A percentile compares a stretch with the other conserved stretches of the same genome.
phyloP scores from a whole-genome alignment of 345 rosid genomes.

The Populus ilicifolia region DNA sequence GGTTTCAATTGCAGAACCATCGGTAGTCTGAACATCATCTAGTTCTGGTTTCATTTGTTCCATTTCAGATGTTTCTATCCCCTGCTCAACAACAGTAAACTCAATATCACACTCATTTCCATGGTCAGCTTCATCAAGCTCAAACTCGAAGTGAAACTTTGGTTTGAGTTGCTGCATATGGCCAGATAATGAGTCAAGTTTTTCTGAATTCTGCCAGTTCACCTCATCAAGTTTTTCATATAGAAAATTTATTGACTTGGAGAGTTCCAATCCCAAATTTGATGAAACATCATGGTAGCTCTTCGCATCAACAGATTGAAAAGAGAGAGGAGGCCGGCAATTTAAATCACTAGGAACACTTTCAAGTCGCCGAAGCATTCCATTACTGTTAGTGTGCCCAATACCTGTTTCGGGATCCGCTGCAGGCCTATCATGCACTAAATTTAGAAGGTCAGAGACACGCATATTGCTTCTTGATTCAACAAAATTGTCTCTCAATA shows the following conservation, averaged over 20 bases:
- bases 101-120: conserved; percentile 38
- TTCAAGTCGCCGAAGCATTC: conserved; percentile 41
- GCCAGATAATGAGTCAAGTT: conserved; percentile 18
- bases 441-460: conserved; percentile 29
- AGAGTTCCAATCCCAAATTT: conserved; percentile 49
- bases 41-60: conserved; percentile 25
- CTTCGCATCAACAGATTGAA: conserved; percentile 40
- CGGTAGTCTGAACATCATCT: conserved; percentile 19
- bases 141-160: conserved; percentile 15
- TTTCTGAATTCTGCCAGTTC: conserved; percentile 28
- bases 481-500: conserved; percentile 22
- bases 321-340: conserved; percentile 19
- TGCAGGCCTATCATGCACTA: conserved; percentile 20
- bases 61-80: conserved; percentile 44
- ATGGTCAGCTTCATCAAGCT: conserved; percentile 14
- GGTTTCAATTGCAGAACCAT: conserved; percentile 41
- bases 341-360: conserved; percentile 47
- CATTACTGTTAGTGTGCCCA: conserved; percentile 15
- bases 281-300: conserved; percentile 36
- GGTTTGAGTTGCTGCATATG: conserved; percentile 26
- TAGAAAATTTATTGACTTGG: conserved; percentile 54
- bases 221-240: conserved; percentile 59
- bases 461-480: conserved; percentile 32
- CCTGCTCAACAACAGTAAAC: conserved; percentile 39
- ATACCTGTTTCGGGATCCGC: conserved; percentile 13